Base-by-base conservation (phyloP, 2,329 filamentous ascomycete species). In the Microcyclosporella mali region DNA sequence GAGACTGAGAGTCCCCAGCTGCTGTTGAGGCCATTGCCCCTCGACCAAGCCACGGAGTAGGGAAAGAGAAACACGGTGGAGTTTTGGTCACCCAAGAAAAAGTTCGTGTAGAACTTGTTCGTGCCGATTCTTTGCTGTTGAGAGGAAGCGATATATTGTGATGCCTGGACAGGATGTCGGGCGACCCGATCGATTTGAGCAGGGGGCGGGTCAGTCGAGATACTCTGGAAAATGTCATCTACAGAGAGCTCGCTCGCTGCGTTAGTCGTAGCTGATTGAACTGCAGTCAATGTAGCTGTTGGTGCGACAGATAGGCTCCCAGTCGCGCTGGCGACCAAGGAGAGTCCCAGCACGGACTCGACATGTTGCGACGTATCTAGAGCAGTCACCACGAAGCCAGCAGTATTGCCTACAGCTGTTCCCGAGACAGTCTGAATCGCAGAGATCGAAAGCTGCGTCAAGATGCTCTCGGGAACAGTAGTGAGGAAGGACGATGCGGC, bases 1-100 rank as follows among this genome's bases (percentile, higher is more conserved):
- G 83, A 82, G 40, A 94, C 74, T 6, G 79, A 71, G 66, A 97
- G 73, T 27, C 90, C 90, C 73, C 79, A 94, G 60, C 84, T 88
- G 36, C 70, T 67, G 3, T 81, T 73, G 75, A 63, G 53, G 66
- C 69, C 61, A 77, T 71, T 11, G 63, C 66, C 68, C 35, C 68
- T 68, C 1, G 62, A 56, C 70, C 70, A 73, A 43, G 61, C 58
- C 0, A 74, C 48, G 1, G 62, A 66, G 47, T 72, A 73, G 3
- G 70, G 89, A 58, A 88, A 82, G 0, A 84, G 82, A 66, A 83
- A 95, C 0, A 81, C 73, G 0, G 82, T 75, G 6, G 75, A 75
- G 3, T 72, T 77, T 62, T 94, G 88, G 33, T 73, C 74, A 3
- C 81, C 84, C 0, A 95, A 71, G 62, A 88, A 88, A 50, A 92